phyloP scores from a whole-genome alignment of 139 green algal species.

The Yamagishiella unicocca region DNA sequence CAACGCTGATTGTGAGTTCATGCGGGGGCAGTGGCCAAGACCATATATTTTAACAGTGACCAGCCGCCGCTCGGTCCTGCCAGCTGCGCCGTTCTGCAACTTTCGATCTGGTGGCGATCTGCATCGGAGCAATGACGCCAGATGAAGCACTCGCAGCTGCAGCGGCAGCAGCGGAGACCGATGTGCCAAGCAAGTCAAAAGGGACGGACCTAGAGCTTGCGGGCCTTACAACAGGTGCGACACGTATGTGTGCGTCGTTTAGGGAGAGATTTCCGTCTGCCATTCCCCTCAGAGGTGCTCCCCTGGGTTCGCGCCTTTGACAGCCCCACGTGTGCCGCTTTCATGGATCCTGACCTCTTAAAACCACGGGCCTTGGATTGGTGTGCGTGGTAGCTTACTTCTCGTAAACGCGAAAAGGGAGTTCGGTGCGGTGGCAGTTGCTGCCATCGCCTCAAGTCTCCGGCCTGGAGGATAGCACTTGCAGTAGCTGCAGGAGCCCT shows the following conservation, averaged over 20 bases:
- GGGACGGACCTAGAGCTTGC: slow-evolving; percentile 13
- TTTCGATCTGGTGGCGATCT: neutral
- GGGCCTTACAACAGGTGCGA: slow-evolving; percentile 7
- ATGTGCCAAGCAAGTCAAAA: neutral
- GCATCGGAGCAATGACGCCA: neutral
- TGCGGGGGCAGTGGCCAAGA: no score
- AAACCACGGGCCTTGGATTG: neutral
- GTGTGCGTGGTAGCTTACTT: neutral
- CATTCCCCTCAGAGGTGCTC: no score
- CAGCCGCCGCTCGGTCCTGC: no score
- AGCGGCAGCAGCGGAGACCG: neutral
- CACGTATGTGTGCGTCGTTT: no score
- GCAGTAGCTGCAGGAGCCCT: no score
- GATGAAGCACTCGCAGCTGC: neutral
- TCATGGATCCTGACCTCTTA: neutral
- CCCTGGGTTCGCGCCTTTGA: neutral
- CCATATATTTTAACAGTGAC: no score
- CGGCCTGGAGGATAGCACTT: no score
- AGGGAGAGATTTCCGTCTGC: no score
- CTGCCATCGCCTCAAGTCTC: no score
- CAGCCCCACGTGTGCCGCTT: neutral
- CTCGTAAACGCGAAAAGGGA: no score
- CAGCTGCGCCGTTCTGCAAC: no score
- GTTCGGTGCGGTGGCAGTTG: no score
- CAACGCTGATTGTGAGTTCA: neutral